phyloP scores from a whole-genome alignment of 2,329 filamentous ascomycete genomes.

The Pseudocercospora macadamiae region DNA sequence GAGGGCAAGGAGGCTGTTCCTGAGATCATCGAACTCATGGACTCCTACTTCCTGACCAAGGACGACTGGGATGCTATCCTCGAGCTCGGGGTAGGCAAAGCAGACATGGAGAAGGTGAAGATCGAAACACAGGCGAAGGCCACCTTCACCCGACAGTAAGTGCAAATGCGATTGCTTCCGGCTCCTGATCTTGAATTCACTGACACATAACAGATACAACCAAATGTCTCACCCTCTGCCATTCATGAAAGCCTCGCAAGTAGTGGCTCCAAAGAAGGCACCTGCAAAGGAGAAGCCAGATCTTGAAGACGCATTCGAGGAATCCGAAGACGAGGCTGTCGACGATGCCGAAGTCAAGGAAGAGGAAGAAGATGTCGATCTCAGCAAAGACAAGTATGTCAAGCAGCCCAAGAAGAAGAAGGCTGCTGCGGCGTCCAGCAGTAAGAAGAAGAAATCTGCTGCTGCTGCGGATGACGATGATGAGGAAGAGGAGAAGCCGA shows the following conservation, averaged over 20 bases:
- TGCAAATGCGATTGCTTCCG: conserved; percentile 33
- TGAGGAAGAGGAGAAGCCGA: conserved; percentile 41
- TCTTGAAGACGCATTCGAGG: conserved; percentile 93
- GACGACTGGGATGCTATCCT: conserved; percentile 93
- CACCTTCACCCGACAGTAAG: conserved; percentile 84
- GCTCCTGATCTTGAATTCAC: conserved; percentile 13
- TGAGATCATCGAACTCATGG: conserved; percentile 91
- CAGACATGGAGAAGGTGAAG: conserved; percentile 73
- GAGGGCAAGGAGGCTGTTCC: conserved; percentile 82
- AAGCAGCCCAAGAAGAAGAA: conserved; percentile 81
- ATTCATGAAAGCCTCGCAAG: conserved; percentile 89
- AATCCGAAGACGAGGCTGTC: conserved; percentile 71
- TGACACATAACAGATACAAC: conserved; percentile 69
- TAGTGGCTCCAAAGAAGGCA: conserved; percentile 71
- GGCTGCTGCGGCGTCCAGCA: conserved; percentile 49
- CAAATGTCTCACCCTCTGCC: conserved; percentile 82
- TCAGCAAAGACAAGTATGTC: conserved; percentile 96
- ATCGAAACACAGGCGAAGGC: conserved; percentile 86
- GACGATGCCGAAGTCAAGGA: conserved; percentile 51
- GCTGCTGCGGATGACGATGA: conserved; percentile 62
- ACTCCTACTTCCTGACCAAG: conserved; percentile 90
- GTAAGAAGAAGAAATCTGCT: conserved; percentile 66
- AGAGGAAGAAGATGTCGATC: conserved; percentile 68
- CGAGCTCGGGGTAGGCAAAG: conserved; percentile 85
- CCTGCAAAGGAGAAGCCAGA: conserved; percentile 80